Percentiles rank a stretch among this genome's conserved stretches.
Conservation (phyloP, 1,139 yeast species). For the Saccharomyces pastorianus region DNA sequence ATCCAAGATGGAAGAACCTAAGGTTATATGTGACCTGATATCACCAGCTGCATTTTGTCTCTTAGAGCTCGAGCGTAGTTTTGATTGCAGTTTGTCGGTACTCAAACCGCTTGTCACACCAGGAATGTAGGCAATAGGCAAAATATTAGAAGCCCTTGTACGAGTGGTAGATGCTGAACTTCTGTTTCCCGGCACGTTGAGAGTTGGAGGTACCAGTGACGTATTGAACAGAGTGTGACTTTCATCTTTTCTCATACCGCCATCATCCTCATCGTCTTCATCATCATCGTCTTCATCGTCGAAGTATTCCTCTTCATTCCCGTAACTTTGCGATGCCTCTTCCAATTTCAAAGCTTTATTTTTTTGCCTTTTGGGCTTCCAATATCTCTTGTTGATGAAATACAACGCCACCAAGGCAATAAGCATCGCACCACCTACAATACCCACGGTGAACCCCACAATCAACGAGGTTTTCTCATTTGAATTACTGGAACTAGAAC, state of each 20-base stretch:
- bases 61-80: background rate
- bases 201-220: background rate
- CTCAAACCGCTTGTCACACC: conserved; percentile 60
- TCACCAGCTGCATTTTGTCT: conserved; percentile 16
- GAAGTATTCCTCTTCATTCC: conserved; percentile 7
- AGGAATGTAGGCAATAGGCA: conserved; percentile 92
- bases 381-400: conserved; percentile 34
- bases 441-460: conserved; percentile 42
- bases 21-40: conserved; percentile 29
- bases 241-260: conserved; percentile 11
- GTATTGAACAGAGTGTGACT: conserved; percentile 14
- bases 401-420: background rate
- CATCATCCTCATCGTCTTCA: conserved; percentile 11
- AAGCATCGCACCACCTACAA: conserved; percentile 48
- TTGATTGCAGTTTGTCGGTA: background rate
- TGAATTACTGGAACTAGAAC: background rate
- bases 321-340: conserved; percentile 19
- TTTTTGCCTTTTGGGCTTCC: conserved; percentile 27
- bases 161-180: conserved; percentile 52
- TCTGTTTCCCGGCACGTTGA: conserved; percentile 22
- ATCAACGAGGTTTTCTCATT: background rate
- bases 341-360: conserved; percentile 12
- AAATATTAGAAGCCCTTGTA: conserved; percentile 75
- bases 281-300: conserved; percentile 12
- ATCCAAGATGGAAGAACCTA: conserved; percentile 31